Base-by-base conservation (phyloP, 1,139 yeast genomes). In the Diutina rugosa region DNA sequence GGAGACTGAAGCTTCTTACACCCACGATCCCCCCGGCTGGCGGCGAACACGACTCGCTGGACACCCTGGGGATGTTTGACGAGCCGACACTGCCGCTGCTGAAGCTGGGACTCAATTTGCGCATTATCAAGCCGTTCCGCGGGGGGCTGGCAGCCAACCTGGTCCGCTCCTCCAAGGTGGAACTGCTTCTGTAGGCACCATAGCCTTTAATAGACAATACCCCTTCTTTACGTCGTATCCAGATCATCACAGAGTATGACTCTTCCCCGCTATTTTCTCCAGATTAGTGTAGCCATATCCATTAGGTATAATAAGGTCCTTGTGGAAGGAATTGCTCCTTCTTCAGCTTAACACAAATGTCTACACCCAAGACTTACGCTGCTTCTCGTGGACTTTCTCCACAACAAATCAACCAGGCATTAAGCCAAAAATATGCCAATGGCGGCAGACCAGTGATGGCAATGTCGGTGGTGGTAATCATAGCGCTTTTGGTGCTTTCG, bases 111-210 rank as follows among this genome's bases (percentile, higher is more conserved):
- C 69, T 82, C 57, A 80, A 80, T 64, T 67, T 81, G 58, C 71
- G 83, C 58, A 85, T 85, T 28, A 82, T 86, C 49, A 84, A 83
- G 66, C 91, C 93, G 53, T 49, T 49, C n/a, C 14, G 53, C 32
- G 53, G 53, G 10, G 53, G 53, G 14, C 53, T 49, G 53, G 21
- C 41, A 7, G 7, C 32, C 8, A 49, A 49, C n/a, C 45, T 32
- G 53, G 44, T 12, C 28, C 41, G 53, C 16, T 28, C 41, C 28
- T 29, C 41, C 5, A 49, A 49, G 16, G 53, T 49, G 28, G 53
- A 49, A 30, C 26, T 18, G 46, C 26, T 44, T 2, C 21, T n/a
- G 4, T 44, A 44, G 16, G 16, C 14, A 9, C 5, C 14, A 12
- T 35, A 32, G 41, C 41, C n/a, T 35, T 16, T 35, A 35, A 35